phyloP scores from a whole-genome alignment of 208 protist genomes.

The Crithidia brevicula region DNA sequence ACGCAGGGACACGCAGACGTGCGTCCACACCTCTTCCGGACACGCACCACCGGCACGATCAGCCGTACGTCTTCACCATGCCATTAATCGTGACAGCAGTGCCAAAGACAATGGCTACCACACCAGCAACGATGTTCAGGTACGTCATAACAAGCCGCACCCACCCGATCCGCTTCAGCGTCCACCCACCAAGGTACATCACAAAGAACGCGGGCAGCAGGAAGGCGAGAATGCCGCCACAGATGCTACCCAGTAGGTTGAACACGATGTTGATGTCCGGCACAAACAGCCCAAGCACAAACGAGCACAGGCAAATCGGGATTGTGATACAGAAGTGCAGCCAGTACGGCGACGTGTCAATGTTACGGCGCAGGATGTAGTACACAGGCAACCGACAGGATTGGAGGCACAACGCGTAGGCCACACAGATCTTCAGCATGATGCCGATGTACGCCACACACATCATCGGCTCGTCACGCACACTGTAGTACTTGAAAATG shows the following conservation, averaged over 20 bases:
- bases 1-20: background rate
- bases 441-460: slow-evolving; percentile 56
- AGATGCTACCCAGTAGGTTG: slow-evolving; percentile 63
- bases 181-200: slow-evolving; percentile 61
- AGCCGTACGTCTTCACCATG: slow-evolving; percentile 27
- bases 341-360: slow-evolving; percentile 42
- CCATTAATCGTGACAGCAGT: slow-evolving; percentile 48
- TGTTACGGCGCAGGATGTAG: slow-evolving; percentile 32
- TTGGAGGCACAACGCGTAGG: slow-evolving; percentile 48
- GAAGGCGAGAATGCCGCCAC: slow-evolving; percentile 62
- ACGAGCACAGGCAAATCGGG: slow-evolving; percentile 28
- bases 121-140: slow-evolving; percentile 51
- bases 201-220: slow-evolving; percentile 58
- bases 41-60: slow-evolving; percentile 13
- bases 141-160: slow-evolving; percentile 44
- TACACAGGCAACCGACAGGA: slow-evolving; percentile 47
- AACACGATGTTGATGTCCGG: slow-evolving; percentile 74
- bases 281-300: slow-evolving; percentile 63
- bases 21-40: slow-evolving; percentile 37
- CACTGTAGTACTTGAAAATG: slow-evolving; percentile 41
- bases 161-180: slow-evolving; percentile 32
- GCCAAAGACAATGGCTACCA: slow-evolving; percentile 65
- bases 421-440: slow-evolving; percentile 56
- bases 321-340: slow-evolving; percentile 40
- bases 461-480: slow-evolving; percentile 43